Base-by-base conservation (phyloP, 148 eudicot species). In the Selenicereus undatus region DNA sequence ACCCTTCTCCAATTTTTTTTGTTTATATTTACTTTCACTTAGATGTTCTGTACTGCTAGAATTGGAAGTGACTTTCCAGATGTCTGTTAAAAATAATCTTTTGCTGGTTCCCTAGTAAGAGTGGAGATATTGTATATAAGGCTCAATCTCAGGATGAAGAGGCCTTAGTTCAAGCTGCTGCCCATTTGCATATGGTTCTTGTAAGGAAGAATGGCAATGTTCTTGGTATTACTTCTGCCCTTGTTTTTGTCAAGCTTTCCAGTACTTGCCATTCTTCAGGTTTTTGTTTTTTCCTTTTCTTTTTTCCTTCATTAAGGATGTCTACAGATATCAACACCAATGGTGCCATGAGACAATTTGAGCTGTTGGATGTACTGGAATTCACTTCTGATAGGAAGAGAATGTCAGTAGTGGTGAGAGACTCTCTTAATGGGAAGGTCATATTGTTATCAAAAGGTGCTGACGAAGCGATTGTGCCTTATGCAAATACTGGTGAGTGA, bases 101-200 rank as follows among this genome's bases (percentile, higher is more conserved):
- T 42, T 52, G 43, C 76, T 83, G 83, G 48, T 73, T 80, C 54
- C 83, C 48, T 82, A 96, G 99, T 81, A 90, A 92, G 87, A 90
- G 81, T 88, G 99, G 99, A 80, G 90, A 83, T 66, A 71, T 93
- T 76, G 85, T 89, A 73, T 96, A 96, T 80, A 91, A 96, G 90
- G 93, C 97, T 35, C 99, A 92, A 82, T 96, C 99, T 76, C 99
- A 93, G 89, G 99, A 96, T 89, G 99, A 96, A 88, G 99, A 96
- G 86, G 99, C 99, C 78, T 91, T 96, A 84, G 99, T 96, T 82
- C 94, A 87, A 70, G 99, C 98, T 76, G 97, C 98, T 89, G 95
- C 99, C 71, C 81, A 43, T 71, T 80, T 96, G 89, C 87, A 92
- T 85, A 90, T 96, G 99, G 87, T 90, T 83, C 93, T 92, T 77